Evolutionary conservation across 2,329 filamentous ascomycete species (phyloP).

Genomic region (Tolypocladium pustulatum): DNA sequence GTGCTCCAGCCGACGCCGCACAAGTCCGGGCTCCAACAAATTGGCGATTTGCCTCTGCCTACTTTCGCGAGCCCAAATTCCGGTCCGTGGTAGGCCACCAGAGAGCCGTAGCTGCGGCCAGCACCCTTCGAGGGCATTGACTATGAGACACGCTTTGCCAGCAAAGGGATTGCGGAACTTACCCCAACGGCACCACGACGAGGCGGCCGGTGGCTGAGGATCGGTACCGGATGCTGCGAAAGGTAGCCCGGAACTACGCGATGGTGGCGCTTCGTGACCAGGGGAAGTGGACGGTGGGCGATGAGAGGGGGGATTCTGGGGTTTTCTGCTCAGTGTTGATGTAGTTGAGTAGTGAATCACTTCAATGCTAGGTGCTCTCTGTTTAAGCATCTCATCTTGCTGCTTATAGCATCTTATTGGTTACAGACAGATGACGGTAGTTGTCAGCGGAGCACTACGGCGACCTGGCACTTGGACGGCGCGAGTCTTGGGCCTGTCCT

Average conservation of each 20-base stretch:
- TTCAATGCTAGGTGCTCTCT: too few species aligned
- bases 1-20: constrained; percentile 26
- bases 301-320: background rate
- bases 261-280: constrained; percentile 9
- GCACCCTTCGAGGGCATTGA: constrained; percentile 28
- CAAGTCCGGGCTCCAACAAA: constrained; percentile 37
- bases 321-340: background rate
- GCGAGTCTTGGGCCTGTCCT: too few species aligned
- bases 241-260: constrained; percentile 8
- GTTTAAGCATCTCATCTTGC: too few species aligned
- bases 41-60: constrained; percentile 36
- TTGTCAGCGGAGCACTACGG: too few species aligned
- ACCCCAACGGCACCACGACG: constrained; percentile 34
- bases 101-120: constrained; percentile 3
- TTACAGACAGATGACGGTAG: too few species aligned
- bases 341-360: background rate
- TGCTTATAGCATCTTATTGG: too few species aligned
- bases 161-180: constrained; percentile 42
- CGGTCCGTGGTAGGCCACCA: constrained; percentile 14
- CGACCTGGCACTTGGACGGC: background rate
- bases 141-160: constrained; percentile 42
- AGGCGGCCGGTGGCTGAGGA: constrained; percentile 21
- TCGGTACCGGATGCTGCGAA: constrained; percentile 10
- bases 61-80: constrained; percentile 42
- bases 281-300: background rate